Evolutionary conservation across 768 basidiomycete genomes (phyloP), one percentile per base, ranked within the genome.

Genomic region (Kwoniella heveanensis): DNA sequence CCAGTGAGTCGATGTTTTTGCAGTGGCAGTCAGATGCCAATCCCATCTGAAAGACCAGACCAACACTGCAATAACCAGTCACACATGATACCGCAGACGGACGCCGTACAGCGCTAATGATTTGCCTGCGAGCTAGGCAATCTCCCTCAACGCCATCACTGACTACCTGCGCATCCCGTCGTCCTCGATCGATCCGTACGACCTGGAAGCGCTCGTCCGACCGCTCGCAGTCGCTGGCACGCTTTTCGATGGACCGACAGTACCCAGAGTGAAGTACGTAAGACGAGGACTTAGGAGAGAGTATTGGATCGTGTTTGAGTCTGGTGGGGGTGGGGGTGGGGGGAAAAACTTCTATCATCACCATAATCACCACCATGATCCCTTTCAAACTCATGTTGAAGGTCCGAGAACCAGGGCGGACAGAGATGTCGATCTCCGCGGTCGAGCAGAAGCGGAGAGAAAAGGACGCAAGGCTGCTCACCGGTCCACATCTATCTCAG

Each of bases 301-400:
- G n/a, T 25, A 59, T 37, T 65, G 57, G 57, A 55, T 65, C 12
- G 57, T 59, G 0, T 58, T 64, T 44, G n/a, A 52, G 22, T 48
- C 48, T 47, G 22, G 22, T n/a, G 19, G 4, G 6, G 19, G 32
- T 36, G 13, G 32, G 6, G 7, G 32, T 13, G 32, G 32, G 13
- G 6, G 7, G 32, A 36, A 13, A 36, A 36, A 36, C 7, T 36
- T 36, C 32, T 6, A 30, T 39, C 8, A 25, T n/a, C n/a, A n/a
- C n/a, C n/a, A n/a, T n/a, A n/a, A n/a, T n/a, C n/a, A n/a, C n/a
- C n/a, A n/a, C n/a, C n/a, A n/a, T n/a, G n/a, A n/a, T n/a, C n/a
- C n/a, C n/a, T n/a, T n/a, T n/a, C n/a, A n/a, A 46, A 9, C 22
- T 10, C 5, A 39, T n/a, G 37, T 56, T 24, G 55, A 39, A 17